These are phyloP conservation scores for Fusarium circinatum DNA, from an alignment of 2,329 filamentous ascomycete species.

Conservation along the genomic window DNA sequence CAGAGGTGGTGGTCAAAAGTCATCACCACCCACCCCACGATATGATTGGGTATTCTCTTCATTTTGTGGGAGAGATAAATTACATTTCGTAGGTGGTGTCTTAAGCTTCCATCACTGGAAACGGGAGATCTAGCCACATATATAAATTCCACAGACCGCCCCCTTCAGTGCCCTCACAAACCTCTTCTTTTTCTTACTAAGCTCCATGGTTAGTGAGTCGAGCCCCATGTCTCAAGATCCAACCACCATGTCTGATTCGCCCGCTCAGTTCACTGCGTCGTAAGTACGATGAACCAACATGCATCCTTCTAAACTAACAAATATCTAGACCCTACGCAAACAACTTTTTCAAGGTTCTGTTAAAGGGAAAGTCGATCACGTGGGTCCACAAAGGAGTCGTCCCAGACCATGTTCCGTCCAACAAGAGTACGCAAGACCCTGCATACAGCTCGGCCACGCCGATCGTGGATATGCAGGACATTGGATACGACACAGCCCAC, in stretches of 20 bases:
- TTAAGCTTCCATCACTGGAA: neutral
- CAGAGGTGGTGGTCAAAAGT: too few species aligned
- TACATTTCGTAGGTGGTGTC: too few species aligned
- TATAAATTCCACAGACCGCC: neutral
- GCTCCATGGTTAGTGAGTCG: neutral
- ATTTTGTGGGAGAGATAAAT: neutral
- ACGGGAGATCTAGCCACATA: accelerated
- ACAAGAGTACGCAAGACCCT: neutral
- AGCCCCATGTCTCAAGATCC: neutral
- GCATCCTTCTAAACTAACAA: neutral
- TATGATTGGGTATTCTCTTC: neutral
- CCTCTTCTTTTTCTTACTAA: too few species aligned
- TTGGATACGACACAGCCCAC: neutral
- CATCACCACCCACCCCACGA: accelerated
- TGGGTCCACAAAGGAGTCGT: neutral
- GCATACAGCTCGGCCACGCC: neutral
- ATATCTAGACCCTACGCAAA: neutral
- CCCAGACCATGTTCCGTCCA: neutral
- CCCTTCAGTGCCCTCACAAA: neutral
- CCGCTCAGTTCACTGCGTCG: neutral
- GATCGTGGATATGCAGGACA: neutral
- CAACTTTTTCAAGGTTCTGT: neutral
- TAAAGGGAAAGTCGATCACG: neutral
- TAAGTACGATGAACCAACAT: neutral
- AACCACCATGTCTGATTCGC: too few species aligned